phyloP scores from a whole-genome alignment of 805 yeast genomes.

The Kazachstania viticola region DNA sequence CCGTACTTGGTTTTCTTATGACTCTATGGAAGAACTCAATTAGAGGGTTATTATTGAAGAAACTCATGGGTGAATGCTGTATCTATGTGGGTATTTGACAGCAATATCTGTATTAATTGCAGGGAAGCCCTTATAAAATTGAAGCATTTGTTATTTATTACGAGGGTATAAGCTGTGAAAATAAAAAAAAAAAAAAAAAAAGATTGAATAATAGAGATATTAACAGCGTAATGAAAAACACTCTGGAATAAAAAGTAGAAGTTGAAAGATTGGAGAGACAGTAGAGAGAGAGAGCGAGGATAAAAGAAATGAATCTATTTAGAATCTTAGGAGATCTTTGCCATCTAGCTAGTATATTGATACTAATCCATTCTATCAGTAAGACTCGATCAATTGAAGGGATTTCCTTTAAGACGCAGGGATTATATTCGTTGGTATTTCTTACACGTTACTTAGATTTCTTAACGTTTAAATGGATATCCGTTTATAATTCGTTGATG shows the following conservation, averaged over 20 bases:
- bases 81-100: no score
- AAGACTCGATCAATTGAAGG: conserved; percentile 62
- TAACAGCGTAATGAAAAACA: no score
- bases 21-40: conserved; percentile 17
- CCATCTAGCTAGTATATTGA: conserved; percentile 68
- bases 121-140: no score
- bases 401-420: conserved; percentile 80
- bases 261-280: no score
- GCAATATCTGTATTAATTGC: no score
- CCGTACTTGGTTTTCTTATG: conserved; percentile 16
- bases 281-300: background rate
- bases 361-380: conserved; percentile 62
- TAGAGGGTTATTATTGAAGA: conserved; percentile 18
- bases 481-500: conserved; percentile 70
- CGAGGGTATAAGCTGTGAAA: no score
- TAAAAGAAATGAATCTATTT: conserved; percentile 7
- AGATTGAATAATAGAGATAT: no score
- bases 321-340: conserved; percentile 55
- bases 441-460: conserved; percentile 62
- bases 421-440: conserved; percentile 63
- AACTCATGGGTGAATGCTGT: conserved; percentile 12
- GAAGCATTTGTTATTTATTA: no score
- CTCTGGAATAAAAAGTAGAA: no score
- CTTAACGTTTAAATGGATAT: conserved; percentile 35
- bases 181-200: no score